Conservation (phyloP, 228 moss, liverwort and hornwort species). For the Sphagnum fallax region DNA sequence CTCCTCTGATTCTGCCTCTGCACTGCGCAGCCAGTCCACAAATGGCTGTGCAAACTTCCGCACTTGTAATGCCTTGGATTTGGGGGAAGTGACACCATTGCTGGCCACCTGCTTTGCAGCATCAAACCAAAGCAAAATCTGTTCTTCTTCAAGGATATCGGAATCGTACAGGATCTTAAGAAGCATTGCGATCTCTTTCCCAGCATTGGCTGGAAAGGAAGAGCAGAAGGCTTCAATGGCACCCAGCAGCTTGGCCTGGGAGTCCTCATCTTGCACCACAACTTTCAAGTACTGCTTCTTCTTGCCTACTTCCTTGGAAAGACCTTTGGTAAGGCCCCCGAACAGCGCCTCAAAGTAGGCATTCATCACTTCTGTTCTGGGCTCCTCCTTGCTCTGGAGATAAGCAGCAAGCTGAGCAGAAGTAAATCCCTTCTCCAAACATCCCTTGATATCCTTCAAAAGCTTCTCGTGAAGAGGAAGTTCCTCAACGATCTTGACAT, state of each 20-base stretch:
- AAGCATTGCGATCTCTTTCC: conserved; percentile 85
- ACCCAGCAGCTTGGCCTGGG: conserved; percentile 49
- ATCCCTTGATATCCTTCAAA: conserved; percentile 59
- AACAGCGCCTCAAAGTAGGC: conserved; percentile 74
- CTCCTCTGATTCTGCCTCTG: conserved; percentile 71
- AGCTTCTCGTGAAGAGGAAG: conserved; percentile 49
- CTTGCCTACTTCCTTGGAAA: conserved; percentile 69
- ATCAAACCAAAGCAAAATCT: conserved; percentile 82
- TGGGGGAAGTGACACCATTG: not conserved
- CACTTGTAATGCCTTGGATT: conserved; percentile 28
- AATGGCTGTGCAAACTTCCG: conserved; percentile 66
- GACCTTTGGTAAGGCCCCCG: conserved; percentile 71
- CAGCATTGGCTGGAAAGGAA: conserved; percentile 43
- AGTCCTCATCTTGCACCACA: conserved; percentile 48
- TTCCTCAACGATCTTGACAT: conserved; percentile 38
- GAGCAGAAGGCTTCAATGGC: conserved; percentile 59
- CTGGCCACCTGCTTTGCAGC: conserved; percentile 8
- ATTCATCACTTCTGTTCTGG: conserved; percentile 50
- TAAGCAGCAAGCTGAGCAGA: conserved; percentile 53
- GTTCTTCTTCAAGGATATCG: conserved; percentile 94
- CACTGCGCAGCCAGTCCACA: conserved; percentile 85
- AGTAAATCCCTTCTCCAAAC: conserved; percentile 53
- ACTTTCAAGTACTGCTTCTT: conserved; percentile 59
- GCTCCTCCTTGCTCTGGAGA: conserved; percentile 42
- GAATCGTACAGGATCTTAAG: conserved; percentile 78